Conservation (phyloP, 2,329 filamentous ascomycete species). For the Xylariaceae sp. region DNA sequence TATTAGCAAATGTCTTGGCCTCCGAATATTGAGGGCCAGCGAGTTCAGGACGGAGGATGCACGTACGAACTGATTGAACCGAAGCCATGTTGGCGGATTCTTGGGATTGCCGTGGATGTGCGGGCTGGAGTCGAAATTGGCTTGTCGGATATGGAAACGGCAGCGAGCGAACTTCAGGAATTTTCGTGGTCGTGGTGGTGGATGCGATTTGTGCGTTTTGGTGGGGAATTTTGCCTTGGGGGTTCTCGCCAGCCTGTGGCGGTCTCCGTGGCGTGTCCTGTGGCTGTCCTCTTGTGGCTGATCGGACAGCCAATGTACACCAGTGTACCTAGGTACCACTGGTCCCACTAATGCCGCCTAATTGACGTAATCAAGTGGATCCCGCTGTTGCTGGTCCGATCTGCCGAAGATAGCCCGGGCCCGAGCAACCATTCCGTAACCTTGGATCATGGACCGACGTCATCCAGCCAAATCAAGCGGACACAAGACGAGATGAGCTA, state of each 20-base stretch:
- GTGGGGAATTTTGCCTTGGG: constrained; percentile 16
- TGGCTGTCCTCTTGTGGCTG: constrained; percentile 13
- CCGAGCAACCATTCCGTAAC: too few relatives aligned
- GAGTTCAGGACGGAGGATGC: neutral
- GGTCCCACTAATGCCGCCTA: neutral
- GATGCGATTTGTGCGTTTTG: constrained; percentile 23
- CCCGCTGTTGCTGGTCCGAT: constrained; percentile 54
- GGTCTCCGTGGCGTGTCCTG: constrained; percentile 1
- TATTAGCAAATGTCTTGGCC: constrained; percentile 12
- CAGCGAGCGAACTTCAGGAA: constrained; percentile 21
- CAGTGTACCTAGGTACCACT: too few relatives aligned
- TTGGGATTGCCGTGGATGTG: constrained; percentile 12
- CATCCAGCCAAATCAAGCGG: neutral
- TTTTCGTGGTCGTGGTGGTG: constrained; percentile 20
- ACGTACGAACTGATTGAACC: constrained; percentile 22
- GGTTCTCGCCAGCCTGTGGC: constrained; percentile 20
- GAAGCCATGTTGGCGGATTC: constrained; percentile 21
- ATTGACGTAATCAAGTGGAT: neutral
- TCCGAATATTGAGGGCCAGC: neutral
- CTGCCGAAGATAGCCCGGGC: constrained; percentile 13
- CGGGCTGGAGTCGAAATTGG: constrained; percentile 14
- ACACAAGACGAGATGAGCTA: neutral
- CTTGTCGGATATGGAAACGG: constrained; percentile 21
- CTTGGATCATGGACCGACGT: neutral
- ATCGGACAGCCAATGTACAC: too few relatives aligned